Percentiles rank a stretch among this genome's conserved stretches.
These are phyloP conservation scores for Dujonia santamariae DNA, from an alignment of 1,139 yeast species.

Conservation along the genomic window DNA sequence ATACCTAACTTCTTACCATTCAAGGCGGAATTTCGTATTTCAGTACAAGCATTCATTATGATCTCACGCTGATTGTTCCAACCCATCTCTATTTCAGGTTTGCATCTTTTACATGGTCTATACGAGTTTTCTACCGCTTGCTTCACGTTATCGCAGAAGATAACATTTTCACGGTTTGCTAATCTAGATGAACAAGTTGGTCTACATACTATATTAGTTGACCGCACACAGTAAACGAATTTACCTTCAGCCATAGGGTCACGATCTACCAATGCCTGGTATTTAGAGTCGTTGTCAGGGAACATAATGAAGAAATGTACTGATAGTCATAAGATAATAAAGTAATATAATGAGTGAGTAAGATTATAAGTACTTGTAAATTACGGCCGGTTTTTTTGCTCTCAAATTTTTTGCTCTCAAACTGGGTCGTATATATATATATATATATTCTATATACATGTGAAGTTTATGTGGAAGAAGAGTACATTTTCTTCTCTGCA, in stretches of 20 bases:
- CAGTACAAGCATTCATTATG: conserved; percentile 11
- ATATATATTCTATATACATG: no score
- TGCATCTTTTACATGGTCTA: conserved; percentile 11
- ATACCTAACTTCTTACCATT: conserved; percentile 8
- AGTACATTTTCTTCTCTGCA: no score
- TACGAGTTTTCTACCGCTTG: conserved; percentile 7
- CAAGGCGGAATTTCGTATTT: conserved; percentile 9
- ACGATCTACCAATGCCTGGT: conserved; percentile 6
- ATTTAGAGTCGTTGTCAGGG: conserved; percentile 8
- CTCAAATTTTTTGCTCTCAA: conserved; percentile 5
- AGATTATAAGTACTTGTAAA: neutral
- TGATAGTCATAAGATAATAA: neutral
- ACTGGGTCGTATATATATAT: no score
- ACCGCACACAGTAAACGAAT: conserved; percentile 9
- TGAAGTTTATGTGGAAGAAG: no score
- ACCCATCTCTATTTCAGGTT: conserved; percentile 9
- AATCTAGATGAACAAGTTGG: conserved; percentile 11
- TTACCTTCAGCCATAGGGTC: conserved; percentile 9
- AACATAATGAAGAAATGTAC: conserved; percentile 1
- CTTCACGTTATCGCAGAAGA: conserved; percentile 6
- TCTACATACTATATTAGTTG: conserved; percentile 11
- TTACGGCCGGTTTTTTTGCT: conserved; percentile 5
- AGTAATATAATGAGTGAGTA: neutral
- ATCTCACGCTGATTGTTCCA: conserved; percentile 12
- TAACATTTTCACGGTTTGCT: conserved; percentile 8